phyloP scores from a whole-genome alignment of 2,329 filamentous ascomycete species.

The Cladosporium velox region DNA sequence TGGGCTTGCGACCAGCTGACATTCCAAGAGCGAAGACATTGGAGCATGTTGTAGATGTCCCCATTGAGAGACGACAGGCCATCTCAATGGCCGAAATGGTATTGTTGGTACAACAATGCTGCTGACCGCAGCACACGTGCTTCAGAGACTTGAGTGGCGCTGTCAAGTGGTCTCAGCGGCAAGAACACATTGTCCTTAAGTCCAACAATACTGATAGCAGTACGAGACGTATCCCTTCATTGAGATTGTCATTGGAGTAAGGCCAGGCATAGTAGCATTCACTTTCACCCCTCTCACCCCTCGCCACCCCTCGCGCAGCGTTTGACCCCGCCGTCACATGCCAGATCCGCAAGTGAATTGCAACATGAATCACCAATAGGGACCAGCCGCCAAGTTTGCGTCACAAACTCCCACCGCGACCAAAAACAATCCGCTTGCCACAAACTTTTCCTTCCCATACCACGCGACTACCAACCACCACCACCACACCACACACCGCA shows the following conservation, averaged over 20 bases:
- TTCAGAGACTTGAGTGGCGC: neutral
- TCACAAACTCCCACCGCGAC: neutral
- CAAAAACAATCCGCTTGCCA: neutral
- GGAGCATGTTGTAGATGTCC: neutral
- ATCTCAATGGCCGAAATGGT: neutral
- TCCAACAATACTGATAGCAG: neutral
- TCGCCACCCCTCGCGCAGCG: neutral
- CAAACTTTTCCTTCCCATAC: neutral
- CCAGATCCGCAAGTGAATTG: neutral
- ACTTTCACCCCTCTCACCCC: neutral
- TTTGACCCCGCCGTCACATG: neutral
- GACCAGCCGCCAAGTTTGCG: neutral
- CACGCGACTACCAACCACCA: constrained; percentile 2
- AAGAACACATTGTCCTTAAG: neutral
- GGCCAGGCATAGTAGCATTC: neutral
- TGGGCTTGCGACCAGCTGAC: neutral
- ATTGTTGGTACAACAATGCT: neutral
- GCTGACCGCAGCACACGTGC: neutral
- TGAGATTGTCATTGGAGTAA: neutral
- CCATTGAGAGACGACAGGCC: neutral
- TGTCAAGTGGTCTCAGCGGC: neutral
- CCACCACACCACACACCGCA: neutral
- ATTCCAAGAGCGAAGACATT: neutral
- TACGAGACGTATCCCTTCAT: neutral
- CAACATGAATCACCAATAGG: neutral